Base-by-base conservation (phyloP, 139 green algal species). In the Micromonas commoda region DNA sequence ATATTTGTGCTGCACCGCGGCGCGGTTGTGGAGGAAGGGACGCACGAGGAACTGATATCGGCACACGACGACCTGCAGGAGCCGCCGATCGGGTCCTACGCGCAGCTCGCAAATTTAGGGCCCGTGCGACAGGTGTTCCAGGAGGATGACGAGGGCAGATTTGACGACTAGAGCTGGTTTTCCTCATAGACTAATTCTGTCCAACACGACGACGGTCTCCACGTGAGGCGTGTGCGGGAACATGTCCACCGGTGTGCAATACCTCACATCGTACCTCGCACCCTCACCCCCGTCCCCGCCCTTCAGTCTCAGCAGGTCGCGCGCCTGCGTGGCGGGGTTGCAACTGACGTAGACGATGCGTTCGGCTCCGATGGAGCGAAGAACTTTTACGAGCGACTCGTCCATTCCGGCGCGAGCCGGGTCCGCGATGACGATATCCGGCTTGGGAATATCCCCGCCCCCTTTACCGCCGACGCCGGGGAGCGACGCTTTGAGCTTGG, bases 281-380 rank as follows among this genome's bases (percentile, higher is more conserved):
- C 31, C 21, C 26, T 72, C 9, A 57, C 39, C 63, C 38, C 0
- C 33, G 64, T 33, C 53, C 31, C 88, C 68, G 90, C 87, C 13
- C 88, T 94, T 87, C 23, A 88, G 79, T 3, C 77, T n/a, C 26
- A 53, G 32, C 33, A 89, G 32, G 51, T 89, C 85, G 13, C 85
- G 81, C 2, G 82, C 84, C 39, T 77, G 69, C 32, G 85, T 88
- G 38, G 71, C 64, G 1, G 85, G 84, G 71, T 89, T 89, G 86
- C 93, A 97, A 69, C 82, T 91, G 3, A 97, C 93, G 83, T 97
- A 97, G 21, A 97, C 86, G 9, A 97, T 78, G 1, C 86, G 80
- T 2, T 79, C 68, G 2, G 88, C 86, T 5, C 85, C 79, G 35
- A 77, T 87, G 9, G 69, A 79, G 28, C 71, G 61, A 66, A 97